Base-by-base conservation (phyloP, 2,329 filamentous ascomycete genomes). In the Diplodia mutila region DNA sequence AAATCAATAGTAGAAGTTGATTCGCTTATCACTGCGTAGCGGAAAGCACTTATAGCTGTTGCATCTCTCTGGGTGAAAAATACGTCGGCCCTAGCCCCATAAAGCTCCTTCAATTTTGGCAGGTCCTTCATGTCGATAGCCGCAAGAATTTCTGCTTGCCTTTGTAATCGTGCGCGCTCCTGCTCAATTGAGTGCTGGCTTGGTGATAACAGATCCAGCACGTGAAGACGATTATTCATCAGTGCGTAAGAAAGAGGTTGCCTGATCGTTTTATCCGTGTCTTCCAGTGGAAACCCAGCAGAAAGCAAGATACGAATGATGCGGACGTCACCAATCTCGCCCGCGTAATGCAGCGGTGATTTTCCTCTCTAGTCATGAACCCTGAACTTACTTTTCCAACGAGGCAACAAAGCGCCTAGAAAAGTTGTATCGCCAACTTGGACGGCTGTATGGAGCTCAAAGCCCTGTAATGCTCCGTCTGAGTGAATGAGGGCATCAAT, bases 181-280 rank as follows among this genome's bases (percentile, higher is more conserved):
- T 42, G 39, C 4, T n/a, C 39, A 18, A 42, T 18, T 7, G 3
- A 1, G 1, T 7, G 4, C 16, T 16, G 14, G 7, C 18, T 14
- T 18, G 12, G 5, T 18, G 39, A 42, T n/a, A 42, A 2, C 14
- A 42, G 4, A 7, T 7, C 4, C 39, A 42, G 39, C 1, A 42
- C 16, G 18, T 42, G 4, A 7, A 5, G 2, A 7, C 18, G 39
- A 4, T 4, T 1, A 1, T 42, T 42, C 39, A 42, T n/a, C 5
- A 42, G 14, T 18, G 39, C 39, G 5, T 7, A 18, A 42, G 39
- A 42, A 42, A 42, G 39, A 6, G 39, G 39, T 18, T 1, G 16
- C 1, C 7, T 1, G 0, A 7, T 6, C 3, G 16, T 7, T 2
- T 42, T n/a, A 7, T 42, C 39, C 1, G 39, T n/a, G 4, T 2